Conservation (phyloP, 345 rosid species). For the Carallia pectinifolia region DNA sequence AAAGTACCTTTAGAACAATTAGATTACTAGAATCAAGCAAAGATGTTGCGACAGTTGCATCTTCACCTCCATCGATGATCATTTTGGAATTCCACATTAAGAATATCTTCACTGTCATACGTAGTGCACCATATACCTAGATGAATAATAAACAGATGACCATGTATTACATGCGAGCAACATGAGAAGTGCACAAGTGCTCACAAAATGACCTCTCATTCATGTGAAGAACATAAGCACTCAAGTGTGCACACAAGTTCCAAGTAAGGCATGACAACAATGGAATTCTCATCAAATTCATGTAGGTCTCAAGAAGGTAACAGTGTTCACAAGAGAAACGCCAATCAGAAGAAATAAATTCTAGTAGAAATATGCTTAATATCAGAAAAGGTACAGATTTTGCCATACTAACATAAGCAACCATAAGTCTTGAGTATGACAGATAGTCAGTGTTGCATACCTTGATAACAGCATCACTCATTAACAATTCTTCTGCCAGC, state of each 20-base stretch:
- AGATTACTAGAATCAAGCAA: constrained; percentile 88
- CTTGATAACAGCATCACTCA: constrained; percentile 93
- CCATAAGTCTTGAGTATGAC: background rate
- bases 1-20: constrained; percentile 83
- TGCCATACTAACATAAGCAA: background rate
- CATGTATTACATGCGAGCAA: constrained; percentile 6
- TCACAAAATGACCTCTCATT: too few relatives aligned
- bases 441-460: constrained; percentile 31
- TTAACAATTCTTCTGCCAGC: constrained; percentile 90
- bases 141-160: constrained; percentile 1
- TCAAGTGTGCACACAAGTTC: background rate
- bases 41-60: constrained; percentile 73
- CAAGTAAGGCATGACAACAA: background rate
- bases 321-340: background rate
- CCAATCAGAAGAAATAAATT: background rate
- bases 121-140: constrained; percentile 94
- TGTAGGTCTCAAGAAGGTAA: background rate
- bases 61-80: constrained; percentile 90
- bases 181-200: background rate
- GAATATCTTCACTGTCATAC: constrained; percentile 95
- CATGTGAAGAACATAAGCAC: too few relatives aligned
- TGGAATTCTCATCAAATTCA: background rate
- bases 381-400: background rate
- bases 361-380: background rate
- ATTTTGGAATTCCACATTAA: constrained; percentile 94